Conservation (phyloP, 2,329 filamentous ascomycete genomes). For the Elsinoe australis region DNA sequence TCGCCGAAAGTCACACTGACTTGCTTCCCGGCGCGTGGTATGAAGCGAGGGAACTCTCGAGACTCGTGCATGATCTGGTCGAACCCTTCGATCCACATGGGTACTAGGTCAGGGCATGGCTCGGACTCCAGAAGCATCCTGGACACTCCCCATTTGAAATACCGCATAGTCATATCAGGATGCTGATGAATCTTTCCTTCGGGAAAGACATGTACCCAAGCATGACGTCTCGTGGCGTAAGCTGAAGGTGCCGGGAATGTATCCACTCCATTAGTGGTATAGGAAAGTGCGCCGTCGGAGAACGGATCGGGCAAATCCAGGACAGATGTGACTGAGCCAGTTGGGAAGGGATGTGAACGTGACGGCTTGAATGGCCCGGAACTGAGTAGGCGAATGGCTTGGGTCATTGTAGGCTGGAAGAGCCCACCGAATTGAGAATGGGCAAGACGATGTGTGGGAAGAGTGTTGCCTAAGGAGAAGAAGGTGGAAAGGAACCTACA, state of each 20-base stretch:
- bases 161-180: conserved; percentile 69
- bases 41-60: conserved; percentile 67
- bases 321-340: conserved; percentile 4
- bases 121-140: conserved; percentile 84
- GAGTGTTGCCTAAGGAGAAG: conserved; percentile 81
- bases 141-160: conserved; percentile 97
- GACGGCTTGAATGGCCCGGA: conserved; percentile 26
- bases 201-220: conserved; percentile 93
- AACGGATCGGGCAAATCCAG: conserved; percentile 46
- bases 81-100: conserved; percentile 89
- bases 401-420: conserved; percentile 80
- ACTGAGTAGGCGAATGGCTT: conserved; percentile 78
- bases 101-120: conserved; percentile 78
- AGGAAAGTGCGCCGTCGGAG: conserved; percentile 47
- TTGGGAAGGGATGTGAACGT: conserved; percentile 14
- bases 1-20: conserved; percentile 74
- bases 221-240: conserved; percentile 60
- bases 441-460: conserved; percentile 75
- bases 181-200: conserved; percentile 93
- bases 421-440: conserved; percentile 76
- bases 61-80: conserved; percentile 83
- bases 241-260: conserved; percentile 63
- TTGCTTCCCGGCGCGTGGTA: conserved; percentile 65
- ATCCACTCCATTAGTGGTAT: conserved; percentile 60
- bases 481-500: conserved; percentile 62